Evolutionary conservation across 2,329 filamentous ascomycete species (phyloP).

Genomic region (Magnaporthiopsis poae): DNA sequence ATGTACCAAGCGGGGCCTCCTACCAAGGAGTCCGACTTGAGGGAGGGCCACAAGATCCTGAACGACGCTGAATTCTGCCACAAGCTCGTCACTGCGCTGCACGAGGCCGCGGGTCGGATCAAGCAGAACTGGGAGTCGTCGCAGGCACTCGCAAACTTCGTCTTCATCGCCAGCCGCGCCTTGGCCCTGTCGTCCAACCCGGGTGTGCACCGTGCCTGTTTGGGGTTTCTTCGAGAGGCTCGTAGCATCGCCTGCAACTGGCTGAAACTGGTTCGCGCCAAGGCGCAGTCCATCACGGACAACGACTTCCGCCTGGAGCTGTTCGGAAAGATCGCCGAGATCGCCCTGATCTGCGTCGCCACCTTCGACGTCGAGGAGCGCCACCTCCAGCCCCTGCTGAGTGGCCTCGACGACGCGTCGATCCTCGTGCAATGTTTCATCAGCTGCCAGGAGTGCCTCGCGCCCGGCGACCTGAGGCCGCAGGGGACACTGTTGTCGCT

Average conservation of each 20-base stretch:
- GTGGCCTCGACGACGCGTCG: conserved; percentile 17
- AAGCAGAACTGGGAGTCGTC: conserved; percentile 43
- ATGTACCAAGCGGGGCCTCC: conserved; percentile 36
- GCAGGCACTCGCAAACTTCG: conserved; percentile 18
- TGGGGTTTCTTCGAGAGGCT: conserved; percentile 22
- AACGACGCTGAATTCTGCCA: conserved; percentile 23
- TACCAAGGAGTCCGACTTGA: conserved; percentile 11
- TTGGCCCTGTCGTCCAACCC: conserved; percentile 27
- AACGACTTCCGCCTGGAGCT: conserved; percentile 21
- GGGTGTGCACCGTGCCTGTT: conserved; percentile 16
- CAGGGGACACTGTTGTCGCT: conserved; percentile 11
- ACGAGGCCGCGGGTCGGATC: conserved; percentile 23
- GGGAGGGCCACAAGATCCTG: conserved; percentile 28
- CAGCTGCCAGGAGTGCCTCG: conserved; percentile 23
- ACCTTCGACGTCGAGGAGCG: conserved; percentile 34
- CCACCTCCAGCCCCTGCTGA: conserved; percentile 21
- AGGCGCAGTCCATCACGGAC: conserved; percentile 17
- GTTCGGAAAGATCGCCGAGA: conserved; percentile 23
- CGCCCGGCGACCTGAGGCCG: not conserved
- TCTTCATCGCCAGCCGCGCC: conserved; percentile 31
- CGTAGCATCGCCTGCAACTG: conserved; percentile 30
- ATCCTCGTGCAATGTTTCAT: conserved; percentile 28
- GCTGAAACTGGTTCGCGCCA: conserved; percentile 24
- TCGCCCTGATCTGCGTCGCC: conserved; percentile 31
- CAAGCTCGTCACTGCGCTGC: conserved; percentile 24